A percentile compares a stretch with the other conserved stretches of the same genome.
Conservation (phyloP, 1,284 basidiomycete genomes). For the Ceratobasidium sp. region DNA sequence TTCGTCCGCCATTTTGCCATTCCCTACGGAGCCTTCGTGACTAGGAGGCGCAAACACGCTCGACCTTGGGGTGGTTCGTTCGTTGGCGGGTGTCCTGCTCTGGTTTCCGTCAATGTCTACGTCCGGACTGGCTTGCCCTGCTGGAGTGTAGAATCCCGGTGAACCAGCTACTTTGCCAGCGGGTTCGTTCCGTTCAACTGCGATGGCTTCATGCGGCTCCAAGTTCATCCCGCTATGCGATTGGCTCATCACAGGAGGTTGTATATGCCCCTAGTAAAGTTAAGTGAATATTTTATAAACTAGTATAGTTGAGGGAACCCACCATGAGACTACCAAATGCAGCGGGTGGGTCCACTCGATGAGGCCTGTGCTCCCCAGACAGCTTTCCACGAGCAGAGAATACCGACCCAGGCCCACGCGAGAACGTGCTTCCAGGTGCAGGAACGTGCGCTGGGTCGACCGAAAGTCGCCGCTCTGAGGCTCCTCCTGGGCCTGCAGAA, state of each 20-base stretch:
- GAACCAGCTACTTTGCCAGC: too few relatives aligned
- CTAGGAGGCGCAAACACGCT: background rate
- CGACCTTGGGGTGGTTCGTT: background rate
- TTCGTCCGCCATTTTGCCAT: too few relatives aligned
- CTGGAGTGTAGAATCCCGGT: too few relatives aligned
- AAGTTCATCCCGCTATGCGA: too few relatives aligned
- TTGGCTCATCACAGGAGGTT: too few relatives aligned
- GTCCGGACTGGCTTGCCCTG: too few relatives aligned
- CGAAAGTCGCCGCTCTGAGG: background rate
- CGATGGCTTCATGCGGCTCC: too few relatives aligned
- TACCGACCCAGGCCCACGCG: constrained; percentile 20
- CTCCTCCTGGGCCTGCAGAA: background rate
- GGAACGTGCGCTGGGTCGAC: constrained; percentile 11
- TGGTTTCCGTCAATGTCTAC: background rate
- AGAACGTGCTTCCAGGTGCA: constrained; percentile 9
- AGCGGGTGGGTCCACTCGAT: too few relatives aligned
- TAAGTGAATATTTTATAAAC: too few relatives aligned
- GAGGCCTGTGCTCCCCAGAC: background rate
- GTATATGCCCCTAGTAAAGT: too few relatives aligned
- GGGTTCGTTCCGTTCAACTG: too few relatives aligned
- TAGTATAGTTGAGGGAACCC: background rate
- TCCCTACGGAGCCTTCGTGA: background rate
- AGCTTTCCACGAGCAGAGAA: background rate
- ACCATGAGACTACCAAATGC: constrained; percentile 1
- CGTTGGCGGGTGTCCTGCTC: background rate